phyloP scores from a whole-genome alignment of 2,329 filamentous ascomycete species.

The Gaeumannomyces tritici region DNA sequence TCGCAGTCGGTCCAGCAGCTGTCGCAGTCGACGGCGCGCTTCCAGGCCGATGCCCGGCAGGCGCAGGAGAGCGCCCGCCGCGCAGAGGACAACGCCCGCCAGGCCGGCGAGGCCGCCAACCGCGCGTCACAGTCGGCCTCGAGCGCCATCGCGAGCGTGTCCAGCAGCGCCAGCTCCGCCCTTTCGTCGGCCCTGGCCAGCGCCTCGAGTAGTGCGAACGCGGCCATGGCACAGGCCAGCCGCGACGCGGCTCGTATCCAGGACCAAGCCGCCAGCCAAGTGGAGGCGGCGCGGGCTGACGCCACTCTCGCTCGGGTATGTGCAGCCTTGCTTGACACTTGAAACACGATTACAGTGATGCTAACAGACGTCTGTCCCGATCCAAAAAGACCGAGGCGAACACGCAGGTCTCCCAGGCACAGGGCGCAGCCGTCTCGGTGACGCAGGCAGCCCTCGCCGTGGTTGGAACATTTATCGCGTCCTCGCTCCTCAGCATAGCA shows the following conservation, averaged over 20 bases:
- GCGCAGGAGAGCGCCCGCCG: slow-evolving; percentile 14
- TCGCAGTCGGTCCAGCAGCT: slow-evolving; percentile 20
- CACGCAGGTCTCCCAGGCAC: slow-evolving; percentile 20
- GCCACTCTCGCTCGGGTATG: slow-evolving; percentile 19
- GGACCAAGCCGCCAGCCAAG: slow-evolving; percentile 15
- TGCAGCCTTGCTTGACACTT: not conserved
- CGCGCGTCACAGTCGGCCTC: slow-evolving; percentile 13
- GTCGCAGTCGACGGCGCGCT: slow-evolving; percentile 16
- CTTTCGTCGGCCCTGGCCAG: slow-evolving; percentile 17
- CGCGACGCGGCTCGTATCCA: slow-evolving; percentile 13
- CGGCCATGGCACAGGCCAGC: slow-evolving; percentile 17
- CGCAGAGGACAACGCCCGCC: slow-evolving; percentile 2
- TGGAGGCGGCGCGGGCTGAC: slow-evolving; percentile 20
- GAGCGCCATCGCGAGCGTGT: slow-evolving; percentile 12
- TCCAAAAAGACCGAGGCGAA: slow-evolving; percentile 17
- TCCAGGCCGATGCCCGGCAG: slow-evolving; percentile 14
- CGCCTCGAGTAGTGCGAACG: slow-evolving; percentile 15
- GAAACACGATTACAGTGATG: too few relatives aligned
- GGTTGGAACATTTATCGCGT: slow-evolving; percentile 30
- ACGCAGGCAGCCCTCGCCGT: slow-evolving; percentile 31
- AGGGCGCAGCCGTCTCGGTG: slow-evolving; percentile 27
- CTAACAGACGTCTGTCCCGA: not conserved
- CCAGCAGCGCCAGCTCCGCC: slow-evolving; percentile 17
- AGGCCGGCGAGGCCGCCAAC: slow-evolving; percentile 9
- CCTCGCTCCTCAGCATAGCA: slow-evolving; percentile 26